Conservation (phyloP, 208 protist genomes). For the Crithidia bombi region DNA sequence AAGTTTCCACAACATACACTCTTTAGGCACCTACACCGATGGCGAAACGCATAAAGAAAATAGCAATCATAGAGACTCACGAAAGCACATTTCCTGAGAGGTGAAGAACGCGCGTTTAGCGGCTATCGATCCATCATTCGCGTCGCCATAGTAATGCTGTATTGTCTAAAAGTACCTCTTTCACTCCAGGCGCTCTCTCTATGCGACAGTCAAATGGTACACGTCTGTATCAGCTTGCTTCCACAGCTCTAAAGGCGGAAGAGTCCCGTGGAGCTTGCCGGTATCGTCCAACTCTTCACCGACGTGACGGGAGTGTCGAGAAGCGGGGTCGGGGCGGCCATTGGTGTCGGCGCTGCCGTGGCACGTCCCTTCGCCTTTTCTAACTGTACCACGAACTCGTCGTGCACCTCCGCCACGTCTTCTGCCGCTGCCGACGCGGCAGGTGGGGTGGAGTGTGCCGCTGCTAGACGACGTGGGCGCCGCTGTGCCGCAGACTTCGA, state of each 20-base stretch:
- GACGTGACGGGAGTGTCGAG: neutral
- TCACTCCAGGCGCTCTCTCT: too few species aligned
- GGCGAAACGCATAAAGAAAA: too few species aligned
- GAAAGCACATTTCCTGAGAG: too few species aligned
- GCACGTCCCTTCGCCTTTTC: constrained; percentile 28
- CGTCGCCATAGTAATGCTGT: too few species aligned
- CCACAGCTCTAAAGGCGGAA: constrained; percentile 40
- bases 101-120: too few species aligned
- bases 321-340: neutral
- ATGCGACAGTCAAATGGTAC: constrained; percentile 23
- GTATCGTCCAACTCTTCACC: constrained; percentile 22
- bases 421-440: neutral
- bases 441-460: neutral
- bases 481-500: neutral
- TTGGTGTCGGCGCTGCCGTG: neutral
- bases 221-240: constrained; percentile 9
- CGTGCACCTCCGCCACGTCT: constrained; percentile 20
- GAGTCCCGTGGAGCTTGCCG: constrained; percentile 31
- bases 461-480: neutral
- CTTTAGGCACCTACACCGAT: too few species aligned
- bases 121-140: too few species aligned
- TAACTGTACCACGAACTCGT: constrained; percentile 31
- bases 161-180: neutral
- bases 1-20: too few species aligned
- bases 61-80: too few species aligned